phyloP scores from a whole-genome alignment of 331 rosid species.

The Dryas integrifolia region DNA sequence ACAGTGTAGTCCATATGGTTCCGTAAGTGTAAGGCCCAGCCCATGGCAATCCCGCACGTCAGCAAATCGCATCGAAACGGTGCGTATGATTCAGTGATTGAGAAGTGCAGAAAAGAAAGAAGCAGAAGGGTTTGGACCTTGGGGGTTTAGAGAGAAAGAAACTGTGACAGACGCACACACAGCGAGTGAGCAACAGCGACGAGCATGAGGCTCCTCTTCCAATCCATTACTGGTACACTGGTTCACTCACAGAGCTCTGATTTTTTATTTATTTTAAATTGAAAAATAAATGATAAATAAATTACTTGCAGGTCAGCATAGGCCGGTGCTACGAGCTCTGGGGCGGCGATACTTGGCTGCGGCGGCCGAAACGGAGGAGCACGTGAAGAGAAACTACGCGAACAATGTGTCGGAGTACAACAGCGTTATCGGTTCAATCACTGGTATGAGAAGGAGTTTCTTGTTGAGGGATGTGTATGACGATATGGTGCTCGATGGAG shows the following conservation, averaged over 20 bases:
- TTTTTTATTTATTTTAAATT: background rate
- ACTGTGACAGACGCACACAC: background rate
- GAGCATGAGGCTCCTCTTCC: constrained; percentile 56
- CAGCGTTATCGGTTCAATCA: constrained; percentile 65
- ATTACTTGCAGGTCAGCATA: constrained; percentile 32
- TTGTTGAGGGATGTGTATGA: constrained; percentile 76
- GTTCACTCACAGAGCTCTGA: constrained; percentile 2
- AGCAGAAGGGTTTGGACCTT: constrained; percentile 7
- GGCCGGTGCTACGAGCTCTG: constrained; percentile 43
- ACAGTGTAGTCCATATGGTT: too few species aligned
- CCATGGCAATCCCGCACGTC: too few species aligned
- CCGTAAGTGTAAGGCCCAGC: too few species aligned
- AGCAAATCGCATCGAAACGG: background rate
- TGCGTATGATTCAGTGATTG: background rate
- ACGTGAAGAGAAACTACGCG: constrained; percentile 71
- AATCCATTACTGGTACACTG: constrained; percentile 46
- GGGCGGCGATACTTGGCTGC: constrained; percentile 51
- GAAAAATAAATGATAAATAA: background rate
- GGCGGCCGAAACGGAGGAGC: constrained; percentile 51
- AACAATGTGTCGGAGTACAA: constrained; percentile 73
- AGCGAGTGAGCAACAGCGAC: background rate
- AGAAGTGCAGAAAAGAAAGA: background rate
- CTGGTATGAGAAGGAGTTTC: constrained; percentile 57
- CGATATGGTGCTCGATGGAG: constrained; percentile 94
- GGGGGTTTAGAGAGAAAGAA: constrained; percentile 1